Percentiles rank a stretch among this genome's conserved stretches.
Evolutionary conservation across 2,329 filamentous ascomycete genomes (phyloP).

Genomic region (Talaromyces sp.): DNA sequence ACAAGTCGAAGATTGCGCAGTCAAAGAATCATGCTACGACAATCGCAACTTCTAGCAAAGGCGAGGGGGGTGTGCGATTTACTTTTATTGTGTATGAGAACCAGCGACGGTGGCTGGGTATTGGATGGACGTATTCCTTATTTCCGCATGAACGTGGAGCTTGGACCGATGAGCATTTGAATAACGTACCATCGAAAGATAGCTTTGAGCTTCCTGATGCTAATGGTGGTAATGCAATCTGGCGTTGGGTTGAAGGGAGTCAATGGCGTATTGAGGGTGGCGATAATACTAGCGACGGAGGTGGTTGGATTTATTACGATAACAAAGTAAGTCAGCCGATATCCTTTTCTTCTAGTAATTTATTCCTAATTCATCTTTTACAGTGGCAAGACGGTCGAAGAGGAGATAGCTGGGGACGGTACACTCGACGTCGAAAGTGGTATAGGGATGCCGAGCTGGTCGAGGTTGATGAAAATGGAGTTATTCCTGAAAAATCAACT

Average conservation of each 20-base stretch:
- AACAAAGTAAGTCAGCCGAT: conserved; percentile 66
- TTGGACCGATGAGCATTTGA: conserved; percentile 96
- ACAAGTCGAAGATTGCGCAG: conserved; percentile 28
- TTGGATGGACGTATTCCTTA: conserved; percentile 90
- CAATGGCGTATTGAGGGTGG: conserved; percentile 82
- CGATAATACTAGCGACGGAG: conserved; percentile 50
- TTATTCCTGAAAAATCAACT: conserved; percentile 37
- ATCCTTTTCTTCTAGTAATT: conserved; percentile 7
- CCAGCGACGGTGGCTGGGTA: conserved; percentile 87
- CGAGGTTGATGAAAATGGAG: conserved; percentile 55
- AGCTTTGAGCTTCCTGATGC: conserved; percentile 67
- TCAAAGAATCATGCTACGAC: conserved; percentile 47
- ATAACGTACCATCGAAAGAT: conserved; percentile 71
- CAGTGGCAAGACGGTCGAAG: conserved; percentile 87
- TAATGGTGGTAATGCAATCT: conserved; percentile 60
- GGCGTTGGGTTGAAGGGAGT: conserved; percentile 81
- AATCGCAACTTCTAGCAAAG: conserved; percentile 46
- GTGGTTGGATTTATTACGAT: conserved; percentile 97
- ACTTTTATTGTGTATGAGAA: conserved; percentile 98
- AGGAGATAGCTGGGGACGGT: conserved; percentile 90
- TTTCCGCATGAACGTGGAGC: conserved; percentile 85
- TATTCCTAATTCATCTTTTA: background rate
- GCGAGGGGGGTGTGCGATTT: conserved; percentile 80
- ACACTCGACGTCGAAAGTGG: conserved; percentile 92
- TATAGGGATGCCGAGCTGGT: conserved; percentile 93